These are phyloP conservation scores for Backusella circina DNA, from an alignment of 192 early-diverging fungal genomes.

Conservation along the genomic window DNA sequence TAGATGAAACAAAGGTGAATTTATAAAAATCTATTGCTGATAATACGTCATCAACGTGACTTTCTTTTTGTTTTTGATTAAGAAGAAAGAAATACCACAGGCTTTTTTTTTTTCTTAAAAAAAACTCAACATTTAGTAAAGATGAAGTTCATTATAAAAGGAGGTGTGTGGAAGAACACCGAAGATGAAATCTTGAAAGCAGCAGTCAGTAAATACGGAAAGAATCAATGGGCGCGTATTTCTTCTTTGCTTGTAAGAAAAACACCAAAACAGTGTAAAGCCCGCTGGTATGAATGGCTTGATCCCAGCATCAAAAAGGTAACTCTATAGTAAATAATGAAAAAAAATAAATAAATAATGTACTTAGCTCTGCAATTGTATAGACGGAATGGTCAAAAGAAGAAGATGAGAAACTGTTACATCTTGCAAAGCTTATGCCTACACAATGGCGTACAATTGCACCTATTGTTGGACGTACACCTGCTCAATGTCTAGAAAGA, in stretches of 20 bases:
- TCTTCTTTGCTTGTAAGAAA: conserved; percentile 93
- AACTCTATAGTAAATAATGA: not conserved
- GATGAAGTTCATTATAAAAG: conserved; percentile 67
- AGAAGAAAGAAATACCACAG: not conserved
- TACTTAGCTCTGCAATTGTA: not conserved
- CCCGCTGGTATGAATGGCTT: conserved; percentile 98
- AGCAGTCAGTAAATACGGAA: conserved; percentile 98
- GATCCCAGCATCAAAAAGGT: conserved; percentile 97
- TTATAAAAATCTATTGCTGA: not conserved
- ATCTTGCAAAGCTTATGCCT: conserved; percentile 98
- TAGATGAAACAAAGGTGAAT: not conserved
- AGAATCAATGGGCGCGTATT: conserved; percentile 99
- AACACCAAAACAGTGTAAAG: conserved; percentile 98
- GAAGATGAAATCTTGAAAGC: conserved; percentile 98
- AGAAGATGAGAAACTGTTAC: conserved; percentile 96
- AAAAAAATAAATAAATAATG: not conserved
- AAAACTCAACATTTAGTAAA: not conserved
- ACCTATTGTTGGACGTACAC: conserved; percentile 94
- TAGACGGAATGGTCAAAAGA: conserved; percentile 98
- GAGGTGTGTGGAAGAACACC: conserved; percentile 99
- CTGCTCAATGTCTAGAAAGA: conserved; percentile 94
- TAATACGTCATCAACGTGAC: not conserved
- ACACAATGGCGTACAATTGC: conserved; percentile 99
- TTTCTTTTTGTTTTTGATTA: not conserved
- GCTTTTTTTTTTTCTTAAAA: not conserved